Percentiles rank a stretch among this genome's conserved stretches.
Evolutionary conservation across 2,329 filamentous ascomycete species (phyloP).

Genomic region (Xylariomycetidae sp.): DNA sequence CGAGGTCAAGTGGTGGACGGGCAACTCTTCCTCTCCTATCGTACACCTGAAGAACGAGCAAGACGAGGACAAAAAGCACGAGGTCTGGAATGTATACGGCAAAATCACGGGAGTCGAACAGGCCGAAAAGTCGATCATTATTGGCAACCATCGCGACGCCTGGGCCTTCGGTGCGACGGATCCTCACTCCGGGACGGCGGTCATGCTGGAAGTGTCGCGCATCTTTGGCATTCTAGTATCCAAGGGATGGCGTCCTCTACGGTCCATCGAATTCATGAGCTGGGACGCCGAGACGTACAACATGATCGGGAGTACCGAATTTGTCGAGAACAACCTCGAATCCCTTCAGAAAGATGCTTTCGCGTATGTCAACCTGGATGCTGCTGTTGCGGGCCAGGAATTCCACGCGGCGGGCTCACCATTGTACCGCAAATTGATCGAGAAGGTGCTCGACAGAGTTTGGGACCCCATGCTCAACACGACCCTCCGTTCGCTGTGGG

Average conservation of each 20-base stretch:
- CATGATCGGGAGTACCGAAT: conserved; percentile 87
- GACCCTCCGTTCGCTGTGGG: conserved; percentile 71
- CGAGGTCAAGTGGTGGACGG: conserved; percentile 81
- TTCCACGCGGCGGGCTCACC: conserved; percentile 79
- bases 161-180: conserved; percentile 86
- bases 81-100: conserved; percentile 89
- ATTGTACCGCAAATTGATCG: conserved; percentile 65
- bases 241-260: conserved; percentile 80
- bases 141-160: conserved; percentile 90
- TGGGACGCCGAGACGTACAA: conserved; percentile 97
- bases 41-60: conserved; percentile 83
- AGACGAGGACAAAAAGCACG: conserved; percentile 74
- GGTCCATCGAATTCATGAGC: conserved; percentile 94
- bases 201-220: conserved; percentile 83
- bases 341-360: conserved; percentile 66
- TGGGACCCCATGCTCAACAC: conserved; percentile 65
- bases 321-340: conserved; percentile 79
- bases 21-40: conserved; percentile 65
- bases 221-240: conserved; percentile 73
- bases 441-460: conserved; percentile 68
- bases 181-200: conserved; percentile 80
- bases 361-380: conserved; percentile 88
- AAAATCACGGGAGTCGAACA: conserved; percentile 81
- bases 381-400: conserved; percentile 66
- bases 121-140: conserved; percentile 72